Evolutionary conservation across 1,284 basidiomycete genomes (phyloP), one percentile per base, ranked within the genome.

Genomic region (Blastosporella zonata): DNA sequence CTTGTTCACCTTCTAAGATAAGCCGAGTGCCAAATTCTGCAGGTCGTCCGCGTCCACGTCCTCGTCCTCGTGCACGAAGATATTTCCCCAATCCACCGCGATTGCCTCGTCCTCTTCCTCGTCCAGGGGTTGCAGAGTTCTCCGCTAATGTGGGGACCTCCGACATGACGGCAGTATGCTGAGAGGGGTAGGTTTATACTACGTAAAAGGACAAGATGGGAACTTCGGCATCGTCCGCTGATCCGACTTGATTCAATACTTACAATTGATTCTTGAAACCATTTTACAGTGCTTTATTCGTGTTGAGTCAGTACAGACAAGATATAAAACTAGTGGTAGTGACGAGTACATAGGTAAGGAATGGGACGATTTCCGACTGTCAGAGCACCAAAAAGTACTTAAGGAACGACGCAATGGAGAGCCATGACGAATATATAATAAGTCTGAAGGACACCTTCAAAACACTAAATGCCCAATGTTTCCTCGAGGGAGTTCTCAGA

Each of bases 21-120:
- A 87, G 69, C 9, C 83, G 78, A 58, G 74, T 69, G 7, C 65
- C 61, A 58, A 85, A 88, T 55, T 79, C 79, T 47, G 85, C 82
- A 6, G 81, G 78, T 41, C 83, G 78, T 4, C 82, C 81, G 18
- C 62, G 62, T 0, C 82, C 75, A 34, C 76, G 69, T 2, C 81
- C 79, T 37, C 82, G 68, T 15, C 86, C 82, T 12, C 81, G 68
- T 12, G 85, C 83, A 34, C 84, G 78, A 27, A 87, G 72, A 59
- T 83, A 85, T 65, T 88, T 89, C 1, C 85, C 86, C 6, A 82
- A 65, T 0, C 85, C 84, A 7, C 86, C 85, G 47, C 84, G 74
- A 39, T 80, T 81, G 56, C 75, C 48, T 44, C 50, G 79, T 17
- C 78, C 76, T 21, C 53, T 42, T 8, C 55, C 55, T 33, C 53